Evolutionary conservation across 129 eudicot species (phyloP).

Genomic region (Tanacetum coccineum): DNA sequence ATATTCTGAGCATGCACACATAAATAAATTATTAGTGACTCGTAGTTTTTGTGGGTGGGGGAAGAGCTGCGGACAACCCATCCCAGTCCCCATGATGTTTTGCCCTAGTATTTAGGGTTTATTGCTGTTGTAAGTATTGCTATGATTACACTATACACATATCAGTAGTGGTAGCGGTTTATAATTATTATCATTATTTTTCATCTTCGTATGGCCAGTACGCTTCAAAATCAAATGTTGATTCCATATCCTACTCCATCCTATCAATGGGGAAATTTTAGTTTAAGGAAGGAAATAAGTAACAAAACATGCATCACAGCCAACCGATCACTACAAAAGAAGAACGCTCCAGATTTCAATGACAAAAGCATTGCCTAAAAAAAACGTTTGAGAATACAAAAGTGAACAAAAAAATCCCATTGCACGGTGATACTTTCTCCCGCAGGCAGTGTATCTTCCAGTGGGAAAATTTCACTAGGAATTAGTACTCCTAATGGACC

Average conservation of each 20-base stretch:
- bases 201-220: neutral
- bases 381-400: conserved; percentile 77
- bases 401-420: conserved; percentile 68
- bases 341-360: conserved; percentile 68
- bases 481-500: conserved; percentile 93
- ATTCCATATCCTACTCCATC: conserved; percentile 93
- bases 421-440: conserved; percentile 90
- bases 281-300: conserved; percentile 85
- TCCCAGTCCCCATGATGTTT: too few relatives aligned
- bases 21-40: too few relatives aligned
- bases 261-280: conserved; percentile 81
- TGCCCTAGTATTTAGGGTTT: too few relatives aligned
- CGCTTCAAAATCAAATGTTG: conserved; percentile 77
- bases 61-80: too few relatives aligned
- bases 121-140: too few relatives aligned
- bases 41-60: too few relatives aligned
- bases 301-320: conserved; percentile 66
- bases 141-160: too few relatives aligned
- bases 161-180: too few relatives aligned
- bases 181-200: too few relatives aligned
- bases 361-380: conserved; percentile 93
- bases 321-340: conserved; percentile 89
- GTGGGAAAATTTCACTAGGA: conserved; percentile 82
- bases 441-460: conserved; percentile 82
- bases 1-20: too few relatives aligned